Evolutionary conservation across 2,329 filamentous ascomycete species (phyloP).

Genomic region (Trichoderma koningiopsis): DNA sequence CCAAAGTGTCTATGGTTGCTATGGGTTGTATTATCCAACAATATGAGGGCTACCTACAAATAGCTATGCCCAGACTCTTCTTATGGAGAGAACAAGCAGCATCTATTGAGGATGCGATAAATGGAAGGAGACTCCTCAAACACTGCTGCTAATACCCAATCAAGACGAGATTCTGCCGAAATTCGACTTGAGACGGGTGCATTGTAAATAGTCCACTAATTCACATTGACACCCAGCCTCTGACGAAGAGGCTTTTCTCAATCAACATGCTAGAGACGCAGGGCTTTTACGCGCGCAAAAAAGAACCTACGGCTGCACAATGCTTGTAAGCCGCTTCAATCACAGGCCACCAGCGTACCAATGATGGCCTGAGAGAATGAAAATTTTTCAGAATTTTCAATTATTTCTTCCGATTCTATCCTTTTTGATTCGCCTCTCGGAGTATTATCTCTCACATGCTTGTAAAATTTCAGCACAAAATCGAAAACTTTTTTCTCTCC

Average conservation of each 20-base stretch:
- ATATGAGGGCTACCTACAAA: neutral
- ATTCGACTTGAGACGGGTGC: neutral
- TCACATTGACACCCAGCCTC: neutral
- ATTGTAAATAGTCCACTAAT: neutral
- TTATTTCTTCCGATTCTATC: neutral
- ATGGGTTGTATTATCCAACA: accelerated
- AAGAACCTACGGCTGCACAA: neutral
- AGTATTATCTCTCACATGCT: neutral
- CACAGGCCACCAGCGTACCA: neutral
- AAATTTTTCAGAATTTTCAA: neutral
- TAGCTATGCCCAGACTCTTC: neutral
- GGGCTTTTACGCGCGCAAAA: neutral
- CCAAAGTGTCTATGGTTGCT: constrained; percentile 25
- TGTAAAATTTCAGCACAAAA: neutral
- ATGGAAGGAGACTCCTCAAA: neutral
- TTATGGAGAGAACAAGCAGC: neutral
- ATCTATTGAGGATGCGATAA: neutral
- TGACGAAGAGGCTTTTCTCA: neutral
- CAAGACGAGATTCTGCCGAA: neutral
- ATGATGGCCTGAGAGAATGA: neutral
- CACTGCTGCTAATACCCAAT: neutral
- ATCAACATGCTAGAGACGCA: neutral
- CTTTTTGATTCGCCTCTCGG: neutral
- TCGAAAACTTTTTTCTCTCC: neutral
- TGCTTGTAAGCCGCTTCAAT: neutral